Base-by-base conservation (phyloP, 2,329 filamentous ascomycete genomes). In the Colletotrichum somersetense region DNA sequence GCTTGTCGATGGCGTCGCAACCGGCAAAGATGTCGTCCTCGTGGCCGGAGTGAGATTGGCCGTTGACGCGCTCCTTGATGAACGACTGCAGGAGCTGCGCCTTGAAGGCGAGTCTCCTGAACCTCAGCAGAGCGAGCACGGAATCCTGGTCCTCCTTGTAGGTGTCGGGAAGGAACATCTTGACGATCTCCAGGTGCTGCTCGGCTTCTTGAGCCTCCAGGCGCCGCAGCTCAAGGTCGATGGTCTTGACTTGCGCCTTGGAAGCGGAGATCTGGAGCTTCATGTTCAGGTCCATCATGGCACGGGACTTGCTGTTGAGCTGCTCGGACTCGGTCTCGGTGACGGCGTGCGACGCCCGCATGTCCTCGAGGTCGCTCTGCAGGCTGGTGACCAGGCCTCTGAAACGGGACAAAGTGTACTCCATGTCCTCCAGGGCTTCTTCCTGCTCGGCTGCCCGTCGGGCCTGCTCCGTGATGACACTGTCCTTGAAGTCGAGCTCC, bases 221-320 rank as follows among this genome's bases (percentile, higher is more conserved):
- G 68, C 93, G 92, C 65, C 92, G 90, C 69, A 98, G 85, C 80
- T 98, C 95, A 40, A 98, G 87, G 75, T 98, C 95, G 74, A 99
- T 97, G 0, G 95, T 95, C 84, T 97, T 98, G 78, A 94, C 91
- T 80, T 97, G 96, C 3, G 96, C 93, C 84, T 97, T 97, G 52
- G 94, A 89, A 14, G 95, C 95, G 16, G 95, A 97, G 67, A 93
- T 89, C 78, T 97, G 96, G 55, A 99, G 88, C 83, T 97, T 97
- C 88, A 96, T 89, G 81, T 98, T 98, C 57, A 99, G 88, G 78
- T 99, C 96, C 89, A 97, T 93, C 92, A 99, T 97, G 66, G 96
- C 95, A 74, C 95, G 91, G 56, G 96, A 97, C 74, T 94, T 92
- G 77, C 90, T 93, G 75, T 92, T 95, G 67, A 98, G 89, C 80